Percentiles rank a stretch among this genome's conserved stretches.
Conservation (phyloP, 2,329 filamentous ascomycete species). For the Tolypocladium ovalisporum region DNA sequence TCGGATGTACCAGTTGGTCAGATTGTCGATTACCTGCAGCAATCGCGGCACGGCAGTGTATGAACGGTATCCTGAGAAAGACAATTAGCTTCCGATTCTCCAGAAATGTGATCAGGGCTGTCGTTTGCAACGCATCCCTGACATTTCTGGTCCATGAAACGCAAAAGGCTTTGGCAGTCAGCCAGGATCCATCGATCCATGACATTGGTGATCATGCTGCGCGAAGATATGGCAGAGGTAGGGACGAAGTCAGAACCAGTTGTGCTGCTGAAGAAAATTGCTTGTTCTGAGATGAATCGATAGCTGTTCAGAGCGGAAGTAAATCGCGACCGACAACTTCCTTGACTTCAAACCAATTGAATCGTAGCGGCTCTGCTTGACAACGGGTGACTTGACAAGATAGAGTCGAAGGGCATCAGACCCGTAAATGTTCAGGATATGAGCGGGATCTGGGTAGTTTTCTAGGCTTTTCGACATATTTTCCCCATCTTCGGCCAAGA, state of each 20-base stretch:
- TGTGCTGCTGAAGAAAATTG: conserved; percentile 60
- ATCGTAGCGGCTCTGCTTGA: conserved; percentile 80
- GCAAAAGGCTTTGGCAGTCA: conserved; percentile 78
- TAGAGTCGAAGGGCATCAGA: conserved; percentile 91
- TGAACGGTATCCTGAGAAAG: conserved; percentile 50
- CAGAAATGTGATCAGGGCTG: too few species aligned
- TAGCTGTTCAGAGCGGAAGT: conserved; percentile 88
- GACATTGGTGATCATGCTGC: conserved; percentile 61
- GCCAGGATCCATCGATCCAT: conserved; percentile 96
- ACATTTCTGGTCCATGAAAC: conserved; percentile 92
- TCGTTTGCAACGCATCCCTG: conserved; percentile 34
- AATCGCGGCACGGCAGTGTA: conserved; percentile 89
- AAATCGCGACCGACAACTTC: conserved; percentile 78
- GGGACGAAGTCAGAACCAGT: conserved; percentile 53
- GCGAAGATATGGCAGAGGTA: conserved; percentile 26
- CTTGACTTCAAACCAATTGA: conserved; percentile 87
- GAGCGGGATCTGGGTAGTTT: conserved; percentile 81
- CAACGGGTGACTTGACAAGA: conserved; percentile 91
- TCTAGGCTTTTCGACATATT: conserved; percentile 98
- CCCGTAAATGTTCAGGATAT: conserved; percentile 80
- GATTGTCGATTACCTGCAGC: conserved; percentile 77
- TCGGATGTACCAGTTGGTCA: conserved; percentile 95
- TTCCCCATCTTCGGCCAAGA: conserved; percentile 88
- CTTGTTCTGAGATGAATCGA: conserved; percentile 90
- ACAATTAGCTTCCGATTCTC: too few species aligned